Evolutionary conservation across 176 grass and related monocot species (phyloP), one percentile per base, ranked within the genome.

Genomic region (Bromus sterilis): DNA sequence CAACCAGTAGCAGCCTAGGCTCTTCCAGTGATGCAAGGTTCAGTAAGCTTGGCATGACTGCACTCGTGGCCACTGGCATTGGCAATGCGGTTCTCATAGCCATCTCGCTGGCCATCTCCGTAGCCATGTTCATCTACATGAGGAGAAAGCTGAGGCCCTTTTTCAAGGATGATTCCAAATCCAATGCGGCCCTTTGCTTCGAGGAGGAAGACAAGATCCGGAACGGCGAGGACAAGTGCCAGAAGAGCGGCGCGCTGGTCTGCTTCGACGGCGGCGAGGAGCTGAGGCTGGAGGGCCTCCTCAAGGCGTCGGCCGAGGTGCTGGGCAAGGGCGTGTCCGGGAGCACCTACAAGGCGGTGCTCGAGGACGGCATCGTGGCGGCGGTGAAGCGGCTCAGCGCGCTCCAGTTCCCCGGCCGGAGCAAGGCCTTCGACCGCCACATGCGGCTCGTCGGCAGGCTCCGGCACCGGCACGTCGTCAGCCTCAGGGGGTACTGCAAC

Each of bases 361-460:
- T 95, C 4, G 90, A 95, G 68, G 90, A 95, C 77, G 90, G 90
- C 77, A 58, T 88, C 49, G 71, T 88, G 61, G 93, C 90, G 24
- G 87, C 87, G 70, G 90, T 95, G 18, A 95, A 95, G 90, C 82
- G 93, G 21, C 93, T 95, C 9, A 95, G 88, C 83, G 76, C 80
- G 6, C 68, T 95, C 79, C 93, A 90, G 60, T 95, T 95, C 65
- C 85, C 82, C 1, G 5, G 77, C 12, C 48, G 85, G 33, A 79
- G 80, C 79, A 92, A 93, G 90, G 85, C 79, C 18, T 95, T 95
- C 77, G 90, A 95, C 78, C 82, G 86, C 41, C 88, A 86, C 53
- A 86, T 95, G 85, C 53, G 85, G 59, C 65, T 93, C 56, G 84
- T 90, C 11, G 93, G 93, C 60, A 79, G 77, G 66, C 72, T 93